A percentile compares a stretch with the other conserved stretches of the same genome.
These are phyloP conservation scores for Cladophialophora bantiana DNA, from an alignment of 2,329 filamentous ascomycete genomes.

Conservation along the genomic window DNA sequence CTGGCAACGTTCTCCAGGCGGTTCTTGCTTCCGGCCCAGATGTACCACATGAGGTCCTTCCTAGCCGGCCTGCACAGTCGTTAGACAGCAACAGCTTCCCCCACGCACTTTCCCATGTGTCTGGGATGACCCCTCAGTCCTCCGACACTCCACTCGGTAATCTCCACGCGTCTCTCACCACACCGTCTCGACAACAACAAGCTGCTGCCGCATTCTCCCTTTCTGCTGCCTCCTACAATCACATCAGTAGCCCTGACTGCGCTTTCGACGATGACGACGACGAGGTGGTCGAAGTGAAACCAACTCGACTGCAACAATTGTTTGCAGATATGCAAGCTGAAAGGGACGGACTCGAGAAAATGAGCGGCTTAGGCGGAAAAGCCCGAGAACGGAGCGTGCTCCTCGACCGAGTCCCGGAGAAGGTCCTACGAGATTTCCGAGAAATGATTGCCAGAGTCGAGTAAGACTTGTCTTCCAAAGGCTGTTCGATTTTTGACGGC, in stretches of 20 bases:
- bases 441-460: slow-evolving; percentile 78
- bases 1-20: slow-evolving; percentile 56
- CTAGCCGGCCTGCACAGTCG: slow-evolving; percentile 43
- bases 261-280: slow-evolving; percentile 65
- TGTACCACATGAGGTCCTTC: slow-evolving; percentile 50
- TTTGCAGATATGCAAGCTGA: slow-evolving; percentile 78
- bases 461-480: slow-evolving; percentile 48
- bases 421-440: slow-evolving; percentile 91
- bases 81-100: slow-evolving; percentile 22
- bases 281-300: slow-evolving; percentile 43
- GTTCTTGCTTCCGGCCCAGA: slow-evolving; percentile 53
- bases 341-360: slow-evolving; percentile 62
- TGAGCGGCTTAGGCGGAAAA: slow-evolving; percentile 70
- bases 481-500: not conserved
- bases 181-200: slow-evolving; percentile 82
- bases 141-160: slow-evolving; percentile 62
- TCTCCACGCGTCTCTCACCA: slow-evolving; percentile 72
- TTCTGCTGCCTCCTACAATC: slow-evolving; percentile 86
- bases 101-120: slow-evolving; percentile 44
- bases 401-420: slow-evolving; percentile 90
- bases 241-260: slow-evolving; percentile 73
- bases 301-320: slow-evolving; percentile 63
- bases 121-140: slow-evolving; percentile 47
- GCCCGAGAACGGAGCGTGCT: slow-evolving; percentile 92
- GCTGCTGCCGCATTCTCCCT: slow-evolving; percentile 88